Percentiles rank a stretch among this genome's conserved stretches.
These are phyloP conservation scores for Exophiala aquamarina DNA, from an alignment of 2,329 filamentous ascomycete genomes.

Conservation along the genomic window DNA sequence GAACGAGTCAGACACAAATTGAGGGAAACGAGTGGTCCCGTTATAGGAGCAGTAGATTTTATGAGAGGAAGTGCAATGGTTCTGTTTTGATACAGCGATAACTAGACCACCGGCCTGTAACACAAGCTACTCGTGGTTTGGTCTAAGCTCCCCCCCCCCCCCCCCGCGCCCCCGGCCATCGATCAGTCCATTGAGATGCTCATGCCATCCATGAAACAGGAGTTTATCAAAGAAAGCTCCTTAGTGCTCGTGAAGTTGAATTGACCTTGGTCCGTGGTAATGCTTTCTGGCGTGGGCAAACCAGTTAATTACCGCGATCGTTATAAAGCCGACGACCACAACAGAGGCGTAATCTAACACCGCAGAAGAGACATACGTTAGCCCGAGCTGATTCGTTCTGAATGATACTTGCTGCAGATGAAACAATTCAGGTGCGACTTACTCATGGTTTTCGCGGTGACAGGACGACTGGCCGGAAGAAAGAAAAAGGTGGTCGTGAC, in stretches of 20 bases:
- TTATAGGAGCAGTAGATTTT: too few relatives aligned
- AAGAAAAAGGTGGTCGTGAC: slow-evolving; percentile 32
- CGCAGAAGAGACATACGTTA: not conserved
- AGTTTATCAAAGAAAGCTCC: not conserved
- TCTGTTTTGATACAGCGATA: too few relatives aligned
- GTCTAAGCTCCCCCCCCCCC: not conserved
- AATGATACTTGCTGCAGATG: not conserved
- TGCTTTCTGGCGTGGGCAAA: slow-evolving; percentile 21
- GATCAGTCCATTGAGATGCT: not conserved
- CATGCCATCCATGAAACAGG: not conserved
- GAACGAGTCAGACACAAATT: too few relatives aligned
- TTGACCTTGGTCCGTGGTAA: slow-evolving; percentile 19
- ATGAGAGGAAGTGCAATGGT: too few relatives aligned
- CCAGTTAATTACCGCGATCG: slow-evolving; percentile 27
- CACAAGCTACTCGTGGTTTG: too few relatives aligned
- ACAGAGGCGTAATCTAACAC: slow-evolving; percentile 20
- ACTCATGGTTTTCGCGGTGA: slow-evolving; percentile 32
- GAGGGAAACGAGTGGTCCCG: too few relatives aligned
- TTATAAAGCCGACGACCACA: slow-evolving; percentile 21
- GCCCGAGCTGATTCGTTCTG: not conserved
- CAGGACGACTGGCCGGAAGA: slow-evolving; percentile 30
- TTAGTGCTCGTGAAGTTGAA: slow-evolving; percentile 5
- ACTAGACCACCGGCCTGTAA: too few relatives aligned
- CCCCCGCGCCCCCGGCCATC: not conserved
- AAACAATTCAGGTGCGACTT: not conserved